A percentile compares a stretch with the other conserved stretches of the same genome.
These are phyloP conservation scores for Urochloa ruziziensis DNA, from an alignment of 176 grass and related monocot species.

Conservation along the genomic window DNA sequence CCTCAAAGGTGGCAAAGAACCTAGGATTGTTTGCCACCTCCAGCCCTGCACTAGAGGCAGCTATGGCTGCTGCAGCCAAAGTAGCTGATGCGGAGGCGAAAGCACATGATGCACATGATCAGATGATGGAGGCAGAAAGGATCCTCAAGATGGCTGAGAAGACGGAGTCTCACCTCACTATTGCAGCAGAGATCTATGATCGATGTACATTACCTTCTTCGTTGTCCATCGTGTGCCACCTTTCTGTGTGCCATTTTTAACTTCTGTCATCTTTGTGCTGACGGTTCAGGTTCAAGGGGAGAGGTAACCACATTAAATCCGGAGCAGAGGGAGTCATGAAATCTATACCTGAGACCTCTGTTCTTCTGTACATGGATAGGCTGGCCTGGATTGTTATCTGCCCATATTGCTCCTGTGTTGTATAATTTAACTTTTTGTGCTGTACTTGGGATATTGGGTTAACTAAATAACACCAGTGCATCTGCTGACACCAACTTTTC, in stretches of 20 bases:
- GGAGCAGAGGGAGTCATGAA: slow-evolving; percentile 25
- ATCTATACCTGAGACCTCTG: background rate
- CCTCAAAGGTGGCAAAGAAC: slow-evolving; percentile 36
- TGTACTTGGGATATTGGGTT: slow-evolving; percentile 2
- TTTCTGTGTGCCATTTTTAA: background rate
- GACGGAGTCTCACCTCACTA: slow-evolving; percentile 51
- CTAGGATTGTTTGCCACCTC: background rate
- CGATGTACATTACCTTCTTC: slow-evolving; percentile 58
- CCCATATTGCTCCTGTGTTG: slow-evolving; percentile 18
- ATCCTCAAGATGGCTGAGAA: slow-evolving; percentile 71
- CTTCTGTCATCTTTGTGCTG: background rate
- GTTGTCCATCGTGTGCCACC: background rate
- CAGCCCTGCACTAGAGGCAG: slow-evolving; percentile 51
- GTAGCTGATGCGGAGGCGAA: slow-evolving; percentile 87
- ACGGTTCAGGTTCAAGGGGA: slow-evolving; percentile 57
- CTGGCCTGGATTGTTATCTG: background rate
- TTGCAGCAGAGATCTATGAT: slow-evolving; percentile 66
- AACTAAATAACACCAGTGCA: background rate
- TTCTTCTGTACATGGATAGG: slow-evolving; percentile 34
- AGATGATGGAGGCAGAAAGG: slow-evolving; percentile 71
- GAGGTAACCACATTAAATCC: slow-evolving; percentile 47
- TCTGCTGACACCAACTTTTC: background rate
- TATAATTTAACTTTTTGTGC: slow-evolving; percentile 17
- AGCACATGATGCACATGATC: slow-evolving; percentile 71
- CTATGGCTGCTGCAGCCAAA: slow-evolving; percentile 57